These are phyloP conservation scores for Hymenoscyphus fructigenus DNA, from an alignment of 2,329 filamentous ascomycete genomes.

Conservation along the genomic window DNA sequence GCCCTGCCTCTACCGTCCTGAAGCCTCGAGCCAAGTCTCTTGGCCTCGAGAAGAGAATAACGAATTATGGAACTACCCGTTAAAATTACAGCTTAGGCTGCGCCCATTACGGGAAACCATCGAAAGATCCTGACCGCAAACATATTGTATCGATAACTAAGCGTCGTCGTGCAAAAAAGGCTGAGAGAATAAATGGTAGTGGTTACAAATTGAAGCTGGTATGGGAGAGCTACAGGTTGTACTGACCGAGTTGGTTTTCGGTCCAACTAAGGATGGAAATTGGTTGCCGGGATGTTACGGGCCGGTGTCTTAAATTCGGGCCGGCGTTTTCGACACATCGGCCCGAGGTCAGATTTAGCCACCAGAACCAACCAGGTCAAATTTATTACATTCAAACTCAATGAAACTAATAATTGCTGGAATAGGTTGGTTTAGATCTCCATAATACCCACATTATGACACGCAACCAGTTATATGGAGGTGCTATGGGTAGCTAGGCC, in stretches of 20 bases:
- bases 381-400: background rate
- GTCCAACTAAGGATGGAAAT: background rate
- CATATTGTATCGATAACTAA: background rate
- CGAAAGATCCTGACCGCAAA: background rate
- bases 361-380: background rate
- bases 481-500: too few relatives aligned
- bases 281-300: background rate
- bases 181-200: background rate
- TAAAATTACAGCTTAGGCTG: background rate
- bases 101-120: background rate
- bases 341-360: too few relatives aligned
- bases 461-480: background rate
- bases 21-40: background rate
- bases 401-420: background rate
- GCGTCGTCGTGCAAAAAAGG: too few relatives aligned
- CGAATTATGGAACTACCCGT: background rate
- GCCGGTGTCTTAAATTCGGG: background rate
- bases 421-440: background rate
- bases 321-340: too few relatives aligned
- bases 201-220: background rate
- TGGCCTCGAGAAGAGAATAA: background rate
- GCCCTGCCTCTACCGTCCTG: background rate
- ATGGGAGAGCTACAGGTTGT: too few relatives aligned
- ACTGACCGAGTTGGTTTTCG: too few relatives aligned
- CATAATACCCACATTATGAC: background rate